Evolutionary conservation across 306 rosid species (phyloP).

Genomic region (Astragalus membranaceus): DNA sequence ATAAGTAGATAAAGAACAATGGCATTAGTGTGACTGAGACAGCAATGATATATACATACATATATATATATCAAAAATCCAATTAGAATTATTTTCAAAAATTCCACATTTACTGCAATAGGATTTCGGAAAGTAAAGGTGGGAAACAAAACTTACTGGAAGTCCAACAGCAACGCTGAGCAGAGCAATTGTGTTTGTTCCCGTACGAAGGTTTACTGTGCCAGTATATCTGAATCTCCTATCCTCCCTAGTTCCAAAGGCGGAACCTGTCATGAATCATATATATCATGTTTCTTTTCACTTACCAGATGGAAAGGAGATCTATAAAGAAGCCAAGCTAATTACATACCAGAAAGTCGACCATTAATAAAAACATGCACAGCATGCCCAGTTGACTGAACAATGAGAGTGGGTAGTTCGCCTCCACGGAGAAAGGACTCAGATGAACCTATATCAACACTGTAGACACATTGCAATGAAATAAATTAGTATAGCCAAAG

Average conservation of each 20-base stretch:
- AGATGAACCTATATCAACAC: conserved; percentile 66
- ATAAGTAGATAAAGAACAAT: too few species aligned
- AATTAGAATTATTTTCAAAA: background rate
- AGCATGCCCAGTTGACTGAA: conserved; percentile 91
- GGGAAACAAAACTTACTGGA: conserved; percentile 58
- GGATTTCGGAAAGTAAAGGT: conserved; percentile 5
- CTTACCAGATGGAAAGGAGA: conserved; percentile 9
- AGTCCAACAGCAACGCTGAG: conserved; percentile 96
- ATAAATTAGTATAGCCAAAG: conserved; percentile 12
- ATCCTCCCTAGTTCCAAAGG: conserved; percentile 75
- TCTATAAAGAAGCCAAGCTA: conserved; percentile 14
- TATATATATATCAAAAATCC: too few species aligned
- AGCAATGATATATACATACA: too few species aligned
- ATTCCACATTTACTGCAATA: background rate
- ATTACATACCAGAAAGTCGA: conserved; percentile 65
- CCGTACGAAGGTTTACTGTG: conserved; percentile 66
- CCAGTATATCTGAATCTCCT: conserved; percentile 83
- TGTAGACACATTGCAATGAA: conserved; percentile 34
- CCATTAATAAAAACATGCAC: conserved; percentile 90
- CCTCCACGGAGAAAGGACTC: conserved; percentile 88
- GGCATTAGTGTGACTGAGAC: too few species aligned
- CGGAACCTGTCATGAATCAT: conserved; percentile 62
- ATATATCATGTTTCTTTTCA: conserved; percentile 7
- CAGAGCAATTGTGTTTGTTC: conserved; percentile 79
- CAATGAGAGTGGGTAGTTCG: conserved; percentile 74